Evolutionary conservation across 306 rosid genomes (phyloP).

Genomic region (Trifolium fragiferum): DNA sequence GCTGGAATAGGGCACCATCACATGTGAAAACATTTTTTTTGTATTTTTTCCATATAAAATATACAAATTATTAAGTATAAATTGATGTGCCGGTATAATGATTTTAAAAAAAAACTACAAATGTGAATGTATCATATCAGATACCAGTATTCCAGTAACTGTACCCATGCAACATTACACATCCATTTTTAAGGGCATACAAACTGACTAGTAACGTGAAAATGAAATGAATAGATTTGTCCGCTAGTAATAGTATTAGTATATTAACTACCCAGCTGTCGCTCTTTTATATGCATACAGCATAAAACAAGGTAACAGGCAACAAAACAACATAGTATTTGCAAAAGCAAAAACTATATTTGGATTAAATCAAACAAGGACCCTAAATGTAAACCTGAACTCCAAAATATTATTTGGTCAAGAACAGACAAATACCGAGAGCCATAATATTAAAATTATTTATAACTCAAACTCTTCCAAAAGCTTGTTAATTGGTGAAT

Average conservation of each 20-base stretch:
- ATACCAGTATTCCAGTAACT: slow-evolving; percentile 5
- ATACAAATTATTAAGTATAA: neutral
- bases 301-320: neutral
- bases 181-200: slow-evolving; percentile 14
- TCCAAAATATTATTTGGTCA: neutral
- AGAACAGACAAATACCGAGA: neutral
- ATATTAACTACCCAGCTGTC: neutral
- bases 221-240: neutral
- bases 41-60: neutral
- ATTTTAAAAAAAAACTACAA: neutral
- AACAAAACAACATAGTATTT: neutral
- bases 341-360: slow-evolving; percentile 25
- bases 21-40: neutral
- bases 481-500: slow-evolving; percentile 7
- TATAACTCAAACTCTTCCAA: slow-evolving; percentile 18
- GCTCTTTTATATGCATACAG: neutral
- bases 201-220: slow-evolving; percentile 2
- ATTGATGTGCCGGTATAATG: neutral
- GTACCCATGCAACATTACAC: neutral
- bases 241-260: neutral
- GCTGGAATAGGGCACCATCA: neutral
- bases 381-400: neutral
- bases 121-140: neutral
- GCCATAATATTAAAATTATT: neutral
- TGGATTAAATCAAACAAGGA: slow-evolving; percentile 3